Percentiles rank a stretch among this genome's conserved stretches.
These are phyloP conservation scores for Mesotaenium endlicherianum DNA, from an alignment of 139 green algal genomes.

Conservation along the genomic window DNA sequence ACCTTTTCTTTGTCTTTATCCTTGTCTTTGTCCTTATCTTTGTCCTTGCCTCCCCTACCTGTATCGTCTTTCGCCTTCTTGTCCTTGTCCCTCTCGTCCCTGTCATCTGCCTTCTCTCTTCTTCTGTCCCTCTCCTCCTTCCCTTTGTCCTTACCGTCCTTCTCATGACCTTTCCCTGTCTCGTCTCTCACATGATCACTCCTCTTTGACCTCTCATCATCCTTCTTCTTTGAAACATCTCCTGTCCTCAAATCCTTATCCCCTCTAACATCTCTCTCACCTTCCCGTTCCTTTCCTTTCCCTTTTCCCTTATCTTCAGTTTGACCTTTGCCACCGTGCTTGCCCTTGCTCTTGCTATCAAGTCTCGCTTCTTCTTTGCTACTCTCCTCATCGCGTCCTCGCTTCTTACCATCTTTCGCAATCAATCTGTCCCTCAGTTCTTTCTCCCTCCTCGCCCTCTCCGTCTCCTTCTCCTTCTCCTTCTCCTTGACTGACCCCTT, in stretches of 20 bases:
- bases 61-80: neutral
- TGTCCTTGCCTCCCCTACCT: neutral
- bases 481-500: neutral
- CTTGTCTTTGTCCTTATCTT: neutral
- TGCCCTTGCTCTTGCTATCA: slow-evolving; percentile 9
- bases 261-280: neutral
- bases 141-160: neutral
- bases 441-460: neutral
- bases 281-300: slow-evolving; percentile 1
- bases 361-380: neutral
- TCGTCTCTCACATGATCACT: neutral
- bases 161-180: no score
- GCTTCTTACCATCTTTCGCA: neutral
- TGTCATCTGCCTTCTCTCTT: slow-evolving; percentile 8
- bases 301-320: slow-evolving; percentile 2
- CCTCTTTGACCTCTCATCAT: no score
- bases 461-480: neutral
- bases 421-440: neutral
- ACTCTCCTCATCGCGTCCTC: neutral
- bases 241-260: neutral
- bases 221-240: neutral
- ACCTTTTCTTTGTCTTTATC: slow-evolving; percentile 6
- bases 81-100: neutral
- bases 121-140: neutral
- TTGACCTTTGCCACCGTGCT: neutral